phyloP scores from a whole-genome alignment of 352 stramenopile species.

The Pythium plurisporium region DNA sequence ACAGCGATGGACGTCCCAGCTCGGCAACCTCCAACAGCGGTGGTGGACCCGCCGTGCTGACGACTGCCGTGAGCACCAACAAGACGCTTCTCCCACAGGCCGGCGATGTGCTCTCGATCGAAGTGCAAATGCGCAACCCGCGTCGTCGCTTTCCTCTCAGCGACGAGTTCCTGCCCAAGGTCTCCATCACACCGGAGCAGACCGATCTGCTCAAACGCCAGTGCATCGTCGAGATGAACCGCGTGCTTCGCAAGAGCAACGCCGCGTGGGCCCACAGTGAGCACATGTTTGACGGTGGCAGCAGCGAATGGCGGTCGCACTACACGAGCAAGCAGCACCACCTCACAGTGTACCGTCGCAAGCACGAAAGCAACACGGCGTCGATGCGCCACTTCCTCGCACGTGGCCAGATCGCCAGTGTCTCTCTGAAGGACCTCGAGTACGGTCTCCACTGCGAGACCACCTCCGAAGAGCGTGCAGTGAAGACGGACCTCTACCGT shows the following conservation, averaged over 20 bases:
- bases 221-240: constrained; percentile 43
- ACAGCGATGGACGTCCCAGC: constrained; percentile 5
- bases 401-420: constrained; percentile 45
- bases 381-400: constrained; percentile 37
- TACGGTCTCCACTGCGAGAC: constrained; percentile 52
- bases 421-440: neutral
- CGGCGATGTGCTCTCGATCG: constrained; percentile 54
- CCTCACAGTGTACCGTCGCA: constrained; percentile 48
- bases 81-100: constrained; percentile 39
- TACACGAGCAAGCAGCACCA: constrained; percentile 39
- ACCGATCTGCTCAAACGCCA: constrained; percentile 38
- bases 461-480: constrained; percentile 58
- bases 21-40: constrained; percentile 12
- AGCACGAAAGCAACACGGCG: constrained; percentile 21
- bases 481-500: constrained; percentile 49
- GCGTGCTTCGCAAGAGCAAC: constrained; percentile 37
- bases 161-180: constrained; percentile 46
- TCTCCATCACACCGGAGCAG: constrained; percentile 34
- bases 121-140: constrained; percentile 54
- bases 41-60: constrained; percentile 11
- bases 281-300: constrained; percentile 50
- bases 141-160: constrained; percentile 52
- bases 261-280: constrained; percentile 17
- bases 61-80: constrained; percentile 9
- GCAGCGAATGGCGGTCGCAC: constrained; percentile 49